Evolutionary conservation across 352 stramenopile genomes (phyloP), one percentile per base, ranked within the genome.

Genomic region (Pythium chondricola): DNA sequence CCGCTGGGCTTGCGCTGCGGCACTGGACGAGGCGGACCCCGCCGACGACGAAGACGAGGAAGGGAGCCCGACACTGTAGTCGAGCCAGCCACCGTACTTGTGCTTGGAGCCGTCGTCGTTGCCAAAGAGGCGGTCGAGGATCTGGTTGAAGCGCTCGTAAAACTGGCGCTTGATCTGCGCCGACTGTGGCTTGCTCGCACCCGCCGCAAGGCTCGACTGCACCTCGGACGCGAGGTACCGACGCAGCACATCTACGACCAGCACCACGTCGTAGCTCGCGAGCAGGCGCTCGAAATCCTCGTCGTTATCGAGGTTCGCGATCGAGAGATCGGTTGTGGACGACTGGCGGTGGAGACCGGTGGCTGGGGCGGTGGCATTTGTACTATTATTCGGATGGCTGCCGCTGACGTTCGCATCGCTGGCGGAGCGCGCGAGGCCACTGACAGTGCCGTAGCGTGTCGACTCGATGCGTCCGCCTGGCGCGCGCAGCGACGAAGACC

Each of bases 111-210:
- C 52, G 0, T 81, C 56, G 60, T 92, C 78, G 30, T 69, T 74
- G 32, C 81, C 81, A 48, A 88, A 89, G 3, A 92, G 41, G 27
- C 81, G 78, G 61, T 92, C 81, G 26, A 92, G 50, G 18, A 92
- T 71, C 63, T 88, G 81, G 64, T 90, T 89, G 48, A 92, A 88
- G 24, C 81, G 81, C 55, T 90, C 81, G 62, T 92, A 92, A 51
- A 92, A 89, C 46, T 86, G 76, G 47, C 81, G 74, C 29, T 83
- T 81, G 26, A 85, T 63, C 56, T 90, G 81, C 16, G 70, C 74
- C n/a, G 76, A 85, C 52, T 88, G 75, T 22, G 76, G 78, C 65
- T 91, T 88, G 60, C 60, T 81, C 14, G 72, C 64, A 1, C 59
- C 59, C 29, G 61, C 33, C n/a, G 72, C 62, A 36, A 61, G 44